These are phyloP conservation scores for Cladosporium colombiae DNA, from an alignment of 2,329 filamentous ascomycete genomes.

Conservation along the genomic window DNA sequence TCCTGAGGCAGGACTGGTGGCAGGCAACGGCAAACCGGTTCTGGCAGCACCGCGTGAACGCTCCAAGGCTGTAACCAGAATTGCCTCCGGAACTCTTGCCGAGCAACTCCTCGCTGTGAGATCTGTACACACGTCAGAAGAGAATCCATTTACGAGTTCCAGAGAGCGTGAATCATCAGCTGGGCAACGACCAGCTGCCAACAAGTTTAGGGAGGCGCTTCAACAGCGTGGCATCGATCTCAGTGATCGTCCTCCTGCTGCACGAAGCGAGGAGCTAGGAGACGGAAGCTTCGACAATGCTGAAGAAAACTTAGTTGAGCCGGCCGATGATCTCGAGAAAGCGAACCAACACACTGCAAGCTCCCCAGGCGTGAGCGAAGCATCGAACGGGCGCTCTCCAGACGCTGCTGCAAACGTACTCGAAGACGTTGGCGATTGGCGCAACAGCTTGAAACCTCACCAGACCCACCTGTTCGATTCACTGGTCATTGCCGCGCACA, in stretches of 20 bases:
- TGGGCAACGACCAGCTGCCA: constrained; percentile 31
- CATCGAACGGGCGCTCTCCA: constrained; percentile 23
- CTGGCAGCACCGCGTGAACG: constrained; percentile 44
- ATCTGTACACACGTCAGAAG: constrained; percentile 1
- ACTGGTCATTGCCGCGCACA: constrained; percentile 44
- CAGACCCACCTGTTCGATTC: constrained; percentile 43
- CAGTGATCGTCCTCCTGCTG: constrained; percentile 18
- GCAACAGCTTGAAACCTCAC: constrained; percentile 40
- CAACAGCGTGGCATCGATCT: constrained; percentile 20
- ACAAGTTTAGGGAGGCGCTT: background rate
- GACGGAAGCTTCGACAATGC: constrained; percentile 20
- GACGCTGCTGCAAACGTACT: constrained; percentile 13
- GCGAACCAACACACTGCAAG: background rate
- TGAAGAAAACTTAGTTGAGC: constrained; percentile 33
- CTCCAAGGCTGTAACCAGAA: constrained; percentile 44
- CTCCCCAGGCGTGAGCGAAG: constrained; percentile 13
- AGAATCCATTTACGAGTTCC: constrained; percentile 27
- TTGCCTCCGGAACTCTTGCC: constrained; percentile 28
- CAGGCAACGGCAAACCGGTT: constrained; percentile 45
- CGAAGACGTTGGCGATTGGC: constrained; percentile 41
- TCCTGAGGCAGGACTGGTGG: constrained; percentile 26
- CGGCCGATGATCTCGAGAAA: background rate
- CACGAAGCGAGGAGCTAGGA: constrained; percentile 7
- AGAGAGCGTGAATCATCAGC: background rate
- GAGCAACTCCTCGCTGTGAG: constrained; percentile 20